Evolutionary conservation across 352 stramenopile genomes (phyloP), one percentile per base, ranked within the genome.

Genomic region (Phytopythium helicoides): DNA sequence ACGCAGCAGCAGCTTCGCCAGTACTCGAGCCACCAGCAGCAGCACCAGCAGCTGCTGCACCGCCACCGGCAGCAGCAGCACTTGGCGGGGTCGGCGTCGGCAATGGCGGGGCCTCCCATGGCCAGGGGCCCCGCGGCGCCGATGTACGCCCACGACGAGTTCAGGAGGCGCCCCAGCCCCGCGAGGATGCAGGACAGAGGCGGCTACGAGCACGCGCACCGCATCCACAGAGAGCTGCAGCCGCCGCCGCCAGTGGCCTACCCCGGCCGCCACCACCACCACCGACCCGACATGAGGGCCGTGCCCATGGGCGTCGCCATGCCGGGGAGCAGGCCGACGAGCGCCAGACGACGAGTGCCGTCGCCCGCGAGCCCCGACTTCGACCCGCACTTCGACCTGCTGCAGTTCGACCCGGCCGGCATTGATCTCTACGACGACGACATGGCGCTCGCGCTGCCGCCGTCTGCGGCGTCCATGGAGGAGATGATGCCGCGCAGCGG

Each of bases 191-290:
- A 59, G 60, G n/a, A 47, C 26, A 22, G 57, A 34, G 34, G n/a
- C n/a, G n/a, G 28, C 6, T 64, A 60, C 15, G 57, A 68, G 12
- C 53, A 53, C 10, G 54, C 64, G 21, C 47, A 56, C 18, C 63
- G 65, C 12, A 74, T 83, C 40, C 71, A 80, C 21, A 66, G 72
- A 12, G 75, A 70, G 10, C 38, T 69, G n/a, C 60, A 68, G 16
- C 35, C 47, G 19, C 36, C 64, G 15, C 21, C 46, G 21, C 35
- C 47, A 0, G 0, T n/a, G 14, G n/a, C n/a, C n/a, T 50, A 1
- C n/a, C 28, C 15, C 16, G 21, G 23, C n/a, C 49, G 7, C 6
- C 26, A 39, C 44, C 34, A 48, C 42, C 31, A 12, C 8, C 3
- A 26, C 12, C 22, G 21, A n/a, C 50, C 10, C 48, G 52, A 31